Conservation (phyloP, 352 stramenopile genomes). For the Globisporangium irregulare region DNA sequence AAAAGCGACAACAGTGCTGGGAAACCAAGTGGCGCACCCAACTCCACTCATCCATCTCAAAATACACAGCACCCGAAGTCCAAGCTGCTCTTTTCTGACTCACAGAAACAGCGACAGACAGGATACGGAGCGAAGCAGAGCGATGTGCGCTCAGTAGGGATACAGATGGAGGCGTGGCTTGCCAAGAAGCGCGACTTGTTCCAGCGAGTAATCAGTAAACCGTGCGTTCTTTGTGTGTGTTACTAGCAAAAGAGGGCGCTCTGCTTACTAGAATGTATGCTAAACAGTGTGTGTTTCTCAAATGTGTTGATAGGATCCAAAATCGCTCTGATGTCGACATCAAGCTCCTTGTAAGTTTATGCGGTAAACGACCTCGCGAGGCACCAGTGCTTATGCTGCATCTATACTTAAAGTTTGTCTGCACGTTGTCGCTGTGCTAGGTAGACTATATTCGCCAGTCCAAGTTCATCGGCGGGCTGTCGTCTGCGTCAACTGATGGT, state of each 20-base stretch:
- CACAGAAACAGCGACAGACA: not conserved
- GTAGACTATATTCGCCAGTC: slow-evolving; percentile 33
- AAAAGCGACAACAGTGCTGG: not conserved
- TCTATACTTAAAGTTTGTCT: not conserved
- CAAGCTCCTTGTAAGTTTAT: slow-evolving; percentile 37
- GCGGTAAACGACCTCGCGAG: not conserved
- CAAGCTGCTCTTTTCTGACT: not conserved
- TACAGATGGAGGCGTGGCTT: slow-evolving; percentile 19
- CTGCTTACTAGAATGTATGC: not conserved
- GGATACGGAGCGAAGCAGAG: slow-evolving; percentile 1
- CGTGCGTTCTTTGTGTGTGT: slow-evolving; percentile 18
- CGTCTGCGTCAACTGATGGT: slow-evolving; percentile 44
- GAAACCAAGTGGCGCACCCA: not conserved
- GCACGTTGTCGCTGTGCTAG: slow-evolving; percentile 8
- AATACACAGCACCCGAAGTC: not conserved
- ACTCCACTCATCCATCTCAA: not conserved
- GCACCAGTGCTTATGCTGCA: not conserved
- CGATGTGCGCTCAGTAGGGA: slow-evolving; percentile 7
- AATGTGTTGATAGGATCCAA: slow-evolving; percentile 26
- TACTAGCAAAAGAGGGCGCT: not conserved
- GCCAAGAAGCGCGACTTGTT: slow-evolving; percentile 27
- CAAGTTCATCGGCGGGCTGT: slow-evolving; percentile 29
- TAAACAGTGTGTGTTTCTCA: not conserved
- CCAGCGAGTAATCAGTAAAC: slow-evolving; percentile 26
- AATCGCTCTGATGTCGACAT: slow-evolving; percentile 44